Conservation (phyloP, 2,329 filamentous ascomycete genomes). For the Penicillium expansum region DNA sequence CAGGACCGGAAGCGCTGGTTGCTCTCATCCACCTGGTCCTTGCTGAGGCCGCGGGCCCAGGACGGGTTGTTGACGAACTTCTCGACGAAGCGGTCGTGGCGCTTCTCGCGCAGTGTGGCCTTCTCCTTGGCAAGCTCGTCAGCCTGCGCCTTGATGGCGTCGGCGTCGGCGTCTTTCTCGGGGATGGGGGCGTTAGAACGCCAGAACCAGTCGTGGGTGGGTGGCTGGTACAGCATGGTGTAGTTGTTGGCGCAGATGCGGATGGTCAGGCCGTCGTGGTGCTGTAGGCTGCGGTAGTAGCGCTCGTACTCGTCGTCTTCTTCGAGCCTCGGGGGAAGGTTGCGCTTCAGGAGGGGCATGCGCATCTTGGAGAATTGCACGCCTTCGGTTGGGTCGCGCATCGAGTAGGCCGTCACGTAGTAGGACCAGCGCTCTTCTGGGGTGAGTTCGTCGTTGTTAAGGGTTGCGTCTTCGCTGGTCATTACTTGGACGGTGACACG, state of each 20-base stretch:
- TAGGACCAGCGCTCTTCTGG: slow-evolving; percentile 76
- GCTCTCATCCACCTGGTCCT: slow-evolving; percentile 49
- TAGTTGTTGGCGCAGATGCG: slow-evolving; percentile 75
- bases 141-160: slow-evolving; percentile 25
- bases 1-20: slow-evolving; percentile 50
- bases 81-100: slow-evolving; percentile 50
- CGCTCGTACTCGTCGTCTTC: slow-evolving; percentile 62
- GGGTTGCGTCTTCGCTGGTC: slow-evolving; percentile 74
- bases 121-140: slow-evolving; percentile 38
- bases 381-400: slow-evolving; percentile 83
- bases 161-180: slow-evolving; percentile 19
- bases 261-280: slow-evolving; percentile 66
- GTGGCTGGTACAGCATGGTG: slow-evolving; percentile 72
- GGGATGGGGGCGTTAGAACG: slow-evolving; percentile 30
- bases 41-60: slow-evolving; percentile 51
- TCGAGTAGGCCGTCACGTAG: slow-evolving; percentile 89
- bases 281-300: slow-evolving; percentile 53
- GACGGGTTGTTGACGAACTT: slow-evolving; percentile 53
- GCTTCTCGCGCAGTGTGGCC: slow-evolving; percentile 40
- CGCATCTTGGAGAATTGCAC: slow-evolving; percentile 63
- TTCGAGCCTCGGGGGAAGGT: slow-evolving; percentile 61
- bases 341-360: slow-evolving; percentile 69
- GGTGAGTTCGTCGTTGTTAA: slow-evolving; percentile 70
- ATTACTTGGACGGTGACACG: slow-evolving; percentile 77
- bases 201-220: slow-evolving; percentile 71